These are phyloP conservation scores for Ogataea trehalophila DNA, from an alignment of 805 yeast genomes.

Conservation along the genomic window DNA sequence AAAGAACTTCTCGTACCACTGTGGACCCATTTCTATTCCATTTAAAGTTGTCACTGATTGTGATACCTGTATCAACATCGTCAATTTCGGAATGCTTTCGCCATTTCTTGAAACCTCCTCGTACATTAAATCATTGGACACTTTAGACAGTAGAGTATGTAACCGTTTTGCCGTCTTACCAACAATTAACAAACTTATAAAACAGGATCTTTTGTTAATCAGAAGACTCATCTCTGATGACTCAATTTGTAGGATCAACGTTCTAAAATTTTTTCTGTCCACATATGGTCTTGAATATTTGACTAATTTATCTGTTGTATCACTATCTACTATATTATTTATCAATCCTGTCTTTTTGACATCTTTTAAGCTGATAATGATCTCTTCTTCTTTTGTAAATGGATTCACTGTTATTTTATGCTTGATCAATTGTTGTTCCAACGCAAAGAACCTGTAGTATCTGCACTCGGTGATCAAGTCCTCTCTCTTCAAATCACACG, in stretches of 20 bases:
- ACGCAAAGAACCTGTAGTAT: conserved; percentile 68
- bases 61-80: conserved; percentile 16
- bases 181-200: conserved; percentile 16
- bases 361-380: conserved; percentile 46
- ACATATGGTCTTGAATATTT: conserved; percentile 44
- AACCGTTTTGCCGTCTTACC: conserved; percentile 26
- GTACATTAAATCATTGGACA: conserved; percentile 24
- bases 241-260: conserved; percentile 39
- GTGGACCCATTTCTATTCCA: conserved; percentile 23
- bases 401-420: conserved; percentile 50
- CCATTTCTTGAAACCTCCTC: conserved; percentile 14
- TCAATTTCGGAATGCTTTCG: conserved; percentile 12
- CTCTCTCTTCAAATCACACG: conserved; percentile 49
- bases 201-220: conserved; percentile 29
- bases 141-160: conserved; percentile 12
- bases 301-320: conserved; percentile 14
- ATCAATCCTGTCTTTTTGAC: conserved; percentile 34
- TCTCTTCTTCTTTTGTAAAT: conserved; percentile 47
- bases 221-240: conserved; percentile 28
- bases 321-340: conserved; percentile 13
- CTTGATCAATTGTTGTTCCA: conserved; percentile 67
- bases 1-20: conserved; percentile 24
- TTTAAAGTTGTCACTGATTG: conserved; percentile 22
- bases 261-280: conserved; percentile 32
- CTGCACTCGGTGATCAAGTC: conserved; percentile 63